Base-by-base conservation (phyloP, 352 stramenopile species). In the Phytophthora capsici region DNA sequence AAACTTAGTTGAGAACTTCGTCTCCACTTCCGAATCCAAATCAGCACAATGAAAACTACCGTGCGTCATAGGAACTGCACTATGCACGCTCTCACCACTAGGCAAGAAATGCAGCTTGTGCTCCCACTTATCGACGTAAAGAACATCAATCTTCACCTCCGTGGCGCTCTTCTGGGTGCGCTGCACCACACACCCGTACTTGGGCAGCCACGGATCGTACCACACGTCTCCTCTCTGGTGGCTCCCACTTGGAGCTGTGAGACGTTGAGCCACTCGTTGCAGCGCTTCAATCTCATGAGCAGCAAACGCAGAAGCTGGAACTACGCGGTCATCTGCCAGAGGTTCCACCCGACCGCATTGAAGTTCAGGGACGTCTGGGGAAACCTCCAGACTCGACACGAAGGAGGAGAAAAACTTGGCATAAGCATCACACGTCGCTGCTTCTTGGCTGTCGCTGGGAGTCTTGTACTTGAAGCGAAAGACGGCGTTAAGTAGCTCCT, bases 401-500 rank as follows among this genome's bases (percentile, higher is more conserved):
- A 80, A 78, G 1, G 1, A 38, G 32, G 46, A 9, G 37, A 86
- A 77, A 17, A 22, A 23, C 7, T 48, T 30, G 1, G 51, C 58
- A 17, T 56, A 22, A 0, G 23, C 20, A 14, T 12, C 1, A 12
- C 58, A 59, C 5, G 22, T n/a, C 8, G 20, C 14, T 10, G 38
- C 66, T 10, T 71, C 56, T 43, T 87, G 80, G 2, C 43, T 23
- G 0, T 57, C 32, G n/a, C 66, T 84, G 6, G 80, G 76, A 1
- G 41, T 14, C 37, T 80, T 71, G 65, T 83, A 54, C 63, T 74
- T 74, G 51, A 85, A 86, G 30, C 74, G 75, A 46, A 88, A 81
- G 6, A 86, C 45, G 6, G 65, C 62, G 23, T 72, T 71, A 12
- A 84, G 47, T 4, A 71, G 43, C 22, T 71, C 63, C 0, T 61